Evolutionary conservation across 192 early-diverging fungal species (phyloP), one percentile per base, ranked within the genome.

Genomic region (Coemansia reversa): DNA sequence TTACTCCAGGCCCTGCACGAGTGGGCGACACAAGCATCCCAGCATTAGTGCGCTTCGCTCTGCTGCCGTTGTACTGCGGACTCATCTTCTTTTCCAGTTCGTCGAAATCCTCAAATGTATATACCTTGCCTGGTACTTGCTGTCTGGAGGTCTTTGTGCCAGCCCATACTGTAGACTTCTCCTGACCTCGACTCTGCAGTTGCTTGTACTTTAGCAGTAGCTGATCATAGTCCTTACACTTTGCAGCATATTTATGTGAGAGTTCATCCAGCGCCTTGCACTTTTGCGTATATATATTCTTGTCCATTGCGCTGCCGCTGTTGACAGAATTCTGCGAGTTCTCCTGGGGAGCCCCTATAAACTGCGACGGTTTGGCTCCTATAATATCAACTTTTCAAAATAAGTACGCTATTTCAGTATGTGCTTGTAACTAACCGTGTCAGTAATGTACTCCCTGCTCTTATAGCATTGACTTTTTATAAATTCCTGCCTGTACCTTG

Each of bases 21-120:
- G 14, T 24, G 7, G 61, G 61, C 50, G 61, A 63, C 33, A 63
- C 60, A 24, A 62, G 60, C 29, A 62, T 7, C 19, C 28, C 45
- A 1, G 48, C 30, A 29, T 47, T 28, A 11, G 42, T n/a, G 52
- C 59, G 66, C 53, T 53, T 61, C 5, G 52, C 66, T 18, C 66
- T 58, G 8, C 39, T 22, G 18, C 60, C 67, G 47, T 62, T 60
- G 23, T 58, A 51, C 8, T 55, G 66, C 27, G 61, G 55, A 27
- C 51, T 47, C 72, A 74, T 74, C 9, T 30, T 27, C 58, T 64
- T 52, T 25, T 67, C 72, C 14, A 74, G 32, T 55, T 67, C 65
- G 30, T 74, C 72, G 54, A 74, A 63, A 53, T 74, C 72, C 14
- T 74, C 72, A 20, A 74, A 74, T n/a, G 72, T 74, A 28, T 62